A percentile compares a stretch with the other conserved stretches of the same genome.
Evolutionary conservation across 1,284 basidiomycete species (phyloP).

Genomic region (Omphalotus olearius): DNA sequence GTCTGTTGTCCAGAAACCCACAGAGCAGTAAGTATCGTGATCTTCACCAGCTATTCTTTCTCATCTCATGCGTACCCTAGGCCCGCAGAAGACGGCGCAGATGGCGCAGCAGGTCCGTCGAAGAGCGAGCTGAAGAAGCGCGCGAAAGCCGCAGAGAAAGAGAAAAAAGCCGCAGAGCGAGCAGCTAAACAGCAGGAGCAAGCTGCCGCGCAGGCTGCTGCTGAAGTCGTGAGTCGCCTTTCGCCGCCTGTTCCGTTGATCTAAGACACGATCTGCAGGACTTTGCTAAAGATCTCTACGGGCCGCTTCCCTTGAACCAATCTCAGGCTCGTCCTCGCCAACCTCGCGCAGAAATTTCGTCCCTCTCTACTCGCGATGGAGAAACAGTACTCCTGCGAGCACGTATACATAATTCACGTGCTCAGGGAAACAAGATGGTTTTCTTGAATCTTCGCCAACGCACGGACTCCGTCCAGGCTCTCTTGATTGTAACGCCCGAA

Average conservation of each 20-base stretch:
- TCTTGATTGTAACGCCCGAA: constrained; percentile 74
- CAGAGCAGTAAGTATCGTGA: constrained; percentile 15
- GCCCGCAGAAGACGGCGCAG: constrained; percentile 24
- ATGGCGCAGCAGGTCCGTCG: constrained; percentile 45
- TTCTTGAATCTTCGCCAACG: constrained; percentile 93
- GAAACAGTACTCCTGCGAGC: constrained; percentile 84
- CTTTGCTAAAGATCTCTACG: constrained; percentile 84
- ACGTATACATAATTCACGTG: constrained; percentile 88
- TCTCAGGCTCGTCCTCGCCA: constrained; percentile 67
- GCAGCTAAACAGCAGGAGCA: constrained; percentile 77
- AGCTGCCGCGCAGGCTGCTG: constrained; percentile 69
- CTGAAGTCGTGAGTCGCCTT: constrained; percentile 55
- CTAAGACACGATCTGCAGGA: constrained; percentile 47
- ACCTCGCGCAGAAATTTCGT: constrained; percentile 57
- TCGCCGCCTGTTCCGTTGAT: not conserved
- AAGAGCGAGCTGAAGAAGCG: constrained; percentile 94
- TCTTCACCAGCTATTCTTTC: not conserved
- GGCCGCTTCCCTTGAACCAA: constrained; percentile 88
- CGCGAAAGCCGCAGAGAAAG: constrained; percentile 91
- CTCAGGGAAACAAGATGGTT: constrained; percentile 91
- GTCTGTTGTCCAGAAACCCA: constrained; percentile 1
- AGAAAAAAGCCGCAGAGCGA: constrained; percentile 84
- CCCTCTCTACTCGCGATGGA: constrained; percentile 71
- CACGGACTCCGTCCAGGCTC: constrained; percentile 85
- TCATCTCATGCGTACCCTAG: constrained; percentile 5